These are phyloP conservation scores for Fusarium sp. DNA, from an alignment of 2,329 filamentous ascomycete genomes.

Conservation along the genomic window DNA sequence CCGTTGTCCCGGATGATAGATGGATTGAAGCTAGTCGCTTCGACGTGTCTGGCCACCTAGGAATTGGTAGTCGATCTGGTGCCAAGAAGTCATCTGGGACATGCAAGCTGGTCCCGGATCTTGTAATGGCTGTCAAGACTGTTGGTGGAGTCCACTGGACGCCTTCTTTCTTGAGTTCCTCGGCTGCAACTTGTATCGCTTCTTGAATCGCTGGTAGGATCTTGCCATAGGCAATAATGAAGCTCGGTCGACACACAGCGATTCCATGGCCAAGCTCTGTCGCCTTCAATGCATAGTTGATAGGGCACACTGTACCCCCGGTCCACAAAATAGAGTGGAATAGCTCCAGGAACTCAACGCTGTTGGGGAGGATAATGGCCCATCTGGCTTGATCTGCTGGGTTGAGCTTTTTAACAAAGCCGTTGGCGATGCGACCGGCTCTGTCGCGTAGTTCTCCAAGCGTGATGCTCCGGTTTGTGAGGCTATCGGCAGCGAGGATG, in stretches of 20 bases:
- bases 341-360: constrained; percentile 61
- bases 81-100: constrained; percentile 55
- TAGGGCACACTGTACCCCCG: constrained; percentile 57
- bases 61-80: constrained; percentile 52
- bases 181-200: constrained; percentile 52
- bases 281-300: constrained; percentile 58
- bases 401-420: constrained; percentile 51
- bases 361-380: constrained; percentile 62
- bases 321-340: constrained; percentile 61
- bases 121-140: constrained; percentile 54
- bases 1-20: constrained; percentile 76
- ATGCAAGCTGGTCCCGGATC: constrained; percentile 44
- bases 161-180: constrained; percentile 45
- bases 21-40: constrained; percentile 58
- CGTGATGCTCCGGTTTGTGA: constrained; percentile 62
- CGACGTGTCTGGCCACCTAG: constrained; percentile 54
- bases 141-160: constrained; percentile 54
- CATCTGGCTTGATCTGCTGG: constrained; percentile 57
- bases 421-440: constrained; percentile 59
- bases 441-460: constrained; percentile 59
- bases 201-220: constrained; percentile 50
- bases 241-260: constrained; percentile 60
- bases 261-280: constrained; percentile 60
- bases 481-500: constrained; percentile 59
- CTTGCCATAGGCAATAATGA: constrained; percentile 57